These are phyloP conservation scores for Hypoxylon cercidicola DNA, from an alignment of 495 filamentous ascomycete genomes.

Conservation along the genomic window DNA sequence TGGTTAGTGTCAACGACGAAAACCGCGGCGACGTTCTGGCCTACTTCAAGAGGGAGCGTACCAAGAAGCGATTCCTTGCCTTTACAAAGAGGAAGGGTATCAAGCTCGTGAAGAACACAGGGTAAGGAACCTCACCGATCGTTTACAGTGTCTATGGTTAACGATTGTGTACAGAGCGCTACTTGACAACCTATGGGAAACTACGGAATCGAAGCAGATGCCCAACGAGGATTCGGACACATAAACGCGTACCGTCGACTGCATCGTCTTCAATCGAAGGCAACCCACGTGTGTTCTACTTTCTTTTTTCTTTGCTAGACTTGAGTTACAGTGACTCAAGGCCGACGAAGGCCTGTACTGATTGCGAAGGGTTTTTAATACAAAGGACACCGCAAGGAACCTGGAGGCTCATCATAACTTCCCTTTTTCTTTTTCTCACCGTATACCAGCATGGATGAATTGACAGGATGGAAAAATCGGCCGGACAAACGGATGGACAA, in stretches of 20 bases:
- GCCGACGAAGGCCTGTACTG: slow-evolving; percentile 1
- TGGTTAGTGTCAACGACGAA: slow-evolving; percentile 44
- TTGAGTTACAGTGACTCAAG: neutral
- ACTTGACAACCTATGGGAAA: slow-evolving; percentile 39
- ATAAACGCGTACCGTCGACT: slow-evolving; percentile 8
- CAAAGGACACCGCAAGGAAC: slow-evolving; percentile 38
- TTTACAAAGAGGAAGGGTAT: slow-evolving; percentile 54
- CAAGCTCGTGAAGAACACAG: slow-evolving; percentile 45
- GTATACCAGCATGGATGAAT: slow-evolving; percentile 34
- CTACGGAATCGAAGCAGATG: slow-evolving; percentile 41
- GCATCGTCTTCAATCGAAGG: neutral
- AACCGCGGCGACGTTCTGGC: slow-evolving; percentile 51
- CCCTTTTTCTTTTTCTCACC: slow-evolving; percentile 7
- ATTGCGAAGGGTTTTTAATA: slow-evolving; percentile 22
- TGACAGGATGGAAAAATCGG: slow-evolving; percentile 33
- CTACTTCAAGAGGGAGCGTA: slow-evolving; percentile 57
- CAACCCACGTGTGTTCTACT: neutral
- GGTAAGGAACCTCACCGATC: slow-evolving; percentile 39
- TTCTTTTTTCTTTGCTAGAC: slow-evolving; percentile 10
- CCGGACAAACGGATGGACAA: slow-evolving; percentile 39
- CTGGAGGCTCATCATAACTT: slow-evolving; percentile 22
- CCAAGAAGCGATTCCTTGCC: slow-evolving; percentile 56
- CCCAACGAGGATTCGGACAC: slow-evolving; percentile 32
- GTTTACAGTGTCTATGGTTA: slow-evolving; percentile 8
- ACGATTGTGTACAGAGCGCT: slow-evolving; percentile 20